Base-by-base conservation (phyloP, 176 grass and related monocot genomes). In the Aegilops sharonensis region DNA sequence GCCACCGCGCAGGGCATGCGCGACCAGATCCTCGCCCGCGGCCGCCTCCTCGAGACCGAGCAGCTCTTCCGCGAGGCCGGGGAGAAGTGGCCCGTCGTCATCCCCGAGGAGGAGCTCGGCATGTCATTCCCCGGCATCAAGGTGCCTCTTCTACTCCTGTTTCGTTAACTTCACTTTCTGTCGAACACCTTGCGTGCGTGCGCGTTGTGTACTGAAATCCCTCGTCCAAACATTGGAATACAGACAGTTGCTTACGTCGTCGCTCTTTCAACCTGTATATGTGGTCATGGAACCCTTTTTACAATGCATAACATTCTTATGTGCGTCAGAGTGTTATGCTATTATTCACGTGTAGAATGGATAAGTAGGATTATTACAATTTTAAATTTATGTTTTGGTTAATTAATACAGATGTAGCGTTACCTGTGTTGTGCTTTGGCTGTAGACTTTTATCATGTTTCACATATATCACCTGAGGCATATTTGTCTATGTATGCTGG, bases 31-130 rank as follows among this genome's bases (percentile, higher is more conserved):
- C 92, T 98, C 50, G 75, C 86, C 35, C 83, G 90, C 3, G 96
- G 96, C 9, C 88, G 84, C 45, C 80, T 98, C 47, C 91, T 95
- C 6, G 93, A 98, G 84, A 98, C 90, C 3, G 90, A 98, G 72
- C 92, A 95, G 79, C 91, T 98, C 90, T 98, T 95, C 87, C 88
- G 96, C 31, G 92, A 95, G 0, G 96, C 86, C 7, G 93, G 96
- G 27, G 93, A 95, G 74, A 64, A 83, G 17, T 98, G 96, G 96
- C 96, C 96, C 6, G 90, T 98, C 8, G 32, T 98, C 75, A 96
- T 96, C 56, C 97, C 92, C 4, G 87, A 87, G 35, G 87, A 98
- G 70, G 97, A 98, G 93, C 87, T 98, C 35, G 21, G 31, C 79
- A 91, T 92, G 87, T 85, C 88, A 17, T 94, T 94, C 91, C 92